These are phyloP conservation scores for Ustilago loliicola DNA, from an alignment of 1,284 basidiomycete species.

Conservation along the genomic window DNA sequence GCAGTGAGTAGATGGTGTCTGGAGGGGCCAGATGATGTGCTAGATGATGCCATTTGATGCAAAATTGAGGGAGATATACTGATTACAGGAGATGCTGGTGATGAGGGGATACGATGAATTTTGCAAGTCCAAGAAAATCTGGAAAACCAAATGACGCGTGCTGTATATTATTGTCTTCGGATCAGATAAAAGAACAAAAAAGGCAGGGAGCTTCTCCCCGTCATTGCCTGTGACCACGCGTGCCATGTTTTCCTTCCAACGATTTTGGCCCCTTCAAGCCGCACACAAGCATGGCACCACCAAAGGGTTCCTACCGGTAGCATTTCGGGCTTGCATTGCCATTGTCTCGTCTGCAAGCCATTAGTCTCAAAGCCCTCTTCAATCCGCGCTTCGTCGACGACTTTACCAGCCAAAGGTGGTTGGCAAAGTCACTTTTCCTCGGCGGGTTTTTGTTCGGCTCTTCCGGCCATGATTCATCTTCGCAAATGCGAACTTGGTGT, in stretches of 20 bases:
- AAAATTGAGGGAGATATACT: no score
- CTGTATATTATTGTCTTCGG: conserved; percentile 2
- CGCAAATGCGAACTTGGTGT: not conserved
- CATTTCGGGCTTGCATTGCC: not conserved
- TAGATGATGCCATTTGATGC: no score
- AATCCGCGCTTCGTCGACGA: not conserved
- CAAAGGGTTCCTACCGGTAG: not conserved
- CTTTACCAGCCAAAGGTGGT: not conserved
- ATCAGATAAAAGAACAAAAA: conserved; percentile 26
- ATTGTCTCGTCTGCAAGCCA: not conserved
- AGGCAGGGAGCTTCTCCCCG: not conserved
- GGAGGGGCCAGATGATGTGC: no score
- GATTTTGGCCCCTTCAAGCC: not conserved
- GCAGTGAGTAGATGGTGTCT: no score
- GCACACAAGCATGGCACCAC: not conserved
- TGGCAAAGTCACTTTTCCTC: not conserved
- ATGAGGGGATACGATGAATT: no score
- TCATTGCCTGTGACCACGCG: not conserved
- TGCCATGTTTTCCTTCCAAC: not conserved
- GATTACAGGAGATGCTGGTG: no score
- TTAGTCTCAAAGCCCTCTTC: not conserved
- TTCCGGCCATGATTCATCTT: not conserved
- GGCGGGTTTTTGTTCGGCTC: conserved; percentile 1
- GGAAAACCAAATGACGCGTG: no score
- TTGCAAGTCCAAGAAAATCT: no score